A percentile compares a stretch with the other conserved stretches of the same genome.
phyloP scores from a whole-genome alignment of 2,329 filamentous ascomycete species.

The Fusarium sublunatum region DNA sequence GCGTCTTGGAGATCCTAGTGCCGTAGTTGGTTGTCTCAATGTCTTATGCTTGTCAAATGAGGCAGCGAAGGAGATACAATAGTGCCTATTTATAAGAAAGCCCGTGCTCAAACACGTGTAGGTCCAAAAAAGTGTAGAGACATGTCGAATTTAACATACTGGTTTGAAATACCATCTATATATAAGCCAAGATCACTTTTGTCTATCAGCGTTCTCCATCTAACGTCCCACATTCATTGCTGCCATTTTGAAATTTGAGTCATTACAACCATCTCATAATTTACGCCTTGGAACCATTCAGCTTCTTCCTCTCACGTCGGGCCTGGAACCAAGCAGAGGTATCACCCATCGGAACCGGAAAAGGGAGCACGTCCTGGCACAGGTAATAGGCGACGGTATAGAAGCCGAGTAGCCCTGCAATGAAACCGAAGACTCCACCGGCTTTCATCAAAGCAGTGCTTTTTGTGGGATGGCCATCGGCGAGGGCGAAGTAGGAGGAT shows the following conservation, averaged over 20 bases:
- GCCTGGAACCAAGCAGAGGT: slow-evolving; percentile 31
- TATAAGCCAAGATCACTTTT: not conserved
- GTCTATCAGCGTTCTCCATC: not conserved
- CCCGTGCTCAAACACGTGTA: not conserved
- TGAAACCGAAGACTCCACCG: slow-evolving; percentile 41
- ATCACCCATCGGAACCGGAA: slow-evolving; percentile 41
- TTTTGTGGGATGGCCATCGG: slow-evolving; percentile 29
- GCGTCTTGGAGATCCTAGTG: too few species aligned
- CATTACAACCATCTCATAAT: not conserved
- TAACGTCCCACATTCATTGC: not conserved
- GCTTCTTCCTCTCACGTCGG: slow-evolving; percentile 10
- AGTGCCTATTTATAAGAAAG: too few species aligned
- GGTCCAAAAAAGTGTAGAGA: not conserved
- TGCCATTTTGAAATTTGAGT: not conserved
- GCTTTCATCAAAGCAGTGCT: slow-evolving; percentile 29
- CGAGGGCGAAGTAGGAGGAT: slow-evolving; percentile 34
- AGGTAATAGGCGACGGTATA: slow-evolving; percentile 40
- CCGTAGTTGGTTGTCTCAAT: too few species aligned
- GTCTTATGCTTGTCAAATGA: too few species aligned
- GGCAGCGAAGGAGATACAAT: too few species aligned
- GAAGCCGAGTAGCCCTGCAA: slow-evolving; percentile 41
- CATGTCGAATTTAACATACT: too few species aligned
- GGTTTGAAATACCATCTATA: not conserved
- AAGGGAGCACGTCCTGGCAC: slow-evolving; percentile 41
- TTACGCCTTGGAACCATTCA: slow-evolving; percentile 1